These are phyloP conservation scores for Calocybe gangraenosa DNA, from an alignment of 768 basidiomycete genomes.

Conservation along the genomic window DNA sequence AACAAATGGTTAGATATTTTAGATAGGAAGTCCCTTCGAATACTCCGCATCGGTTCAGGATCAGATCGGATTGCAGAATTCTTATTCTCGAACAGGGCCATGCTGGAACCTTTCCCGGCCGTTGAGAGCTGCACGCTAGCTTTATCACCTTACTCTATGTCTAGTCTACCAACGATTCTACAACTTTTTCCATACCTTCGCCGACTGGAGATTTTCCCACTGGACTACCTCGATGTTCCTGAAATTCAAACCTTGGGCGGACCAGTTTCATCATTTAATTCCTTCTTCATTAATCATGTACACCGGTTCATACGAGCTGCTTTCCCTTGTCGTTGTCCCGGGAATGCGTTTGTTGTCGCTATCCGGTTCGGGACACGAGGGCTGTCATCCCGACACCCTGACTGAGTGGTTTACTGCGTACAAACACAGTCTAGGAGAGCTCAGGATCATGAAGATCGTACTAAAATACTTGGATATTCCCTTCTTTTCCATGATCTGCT, in stretches of 20 bases:
- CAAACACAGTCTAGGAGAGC: background rate
- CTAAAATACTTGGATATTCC: background rate
- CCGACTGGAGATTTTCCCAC: background rate
- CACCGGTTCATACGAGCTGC: conserved; percentile 3
- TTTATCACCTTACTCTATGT: background rate
- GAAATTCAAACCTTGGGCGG: background rate
- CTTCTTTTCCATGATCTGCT: background rate
- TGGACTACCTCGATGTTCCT: background rate
- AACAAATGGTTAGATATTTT: background rate
- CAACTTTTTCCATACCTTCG: background rate
- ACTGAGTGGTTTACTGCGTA: background rate
- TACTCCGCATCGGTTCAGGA: background rate
- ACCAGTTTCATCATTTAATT: background rate
- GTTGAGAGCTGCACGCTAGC: background rate
- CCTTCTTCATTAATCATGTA: background rate
- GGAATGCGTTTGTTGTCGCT: background rate
- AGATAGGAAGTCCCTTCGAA: background rate
- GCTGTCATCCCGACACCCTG: background rate
- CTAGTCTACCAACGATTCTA: background rate
- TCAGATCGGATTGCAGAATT: background rate
- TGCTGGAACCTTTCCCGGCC: background rate
- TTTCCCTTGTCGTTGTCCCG: background rate
- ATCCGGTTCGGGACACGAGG: background rate
- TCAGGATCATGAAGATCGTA: background rate
- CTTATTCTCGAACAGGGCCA: background rate